Conservation (phyloP, 2,329 filamentous ascomycete species). For the Aspergillus persii region DNA sequence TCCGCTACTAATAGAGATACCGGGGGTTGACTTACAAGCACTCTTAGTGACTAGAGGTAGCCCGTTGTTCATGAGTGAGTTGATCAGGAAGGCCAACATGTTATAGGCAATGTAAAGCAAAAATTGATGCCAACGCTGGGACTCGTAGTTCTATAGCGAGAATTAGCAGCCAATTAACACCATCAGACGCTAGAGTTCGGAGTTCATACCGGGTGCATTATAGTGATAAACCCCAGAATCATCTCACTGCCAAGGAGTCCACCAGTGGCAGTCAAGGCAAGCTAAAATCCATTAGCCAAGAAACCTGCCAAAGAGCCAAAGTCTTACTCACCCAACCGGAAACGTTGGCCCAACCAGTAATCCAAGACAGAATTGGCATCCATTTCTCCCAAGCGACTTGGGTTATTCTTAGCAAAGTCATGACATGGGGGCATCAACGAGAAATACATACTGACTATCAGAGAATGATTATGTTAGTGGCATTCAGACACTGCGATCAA, state of each 20-base stretch:
- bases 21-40: slow-evolving; percentile 46
- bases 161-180: neutral
- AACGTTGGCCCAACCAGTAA: slow-evolving; percentile 67
- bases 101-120: slow-evolving; percentile 68
- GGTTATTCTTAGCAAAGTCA: neutral
- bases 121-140: slow-evolving; percentile 69
- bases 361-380: slow-evolving; percentile 64
- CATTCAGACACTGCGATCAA: neutral
- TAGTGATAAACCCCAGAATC: slow-evolving; percentile 62
- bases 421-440: neutral
- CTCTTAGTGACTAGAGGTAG: slow-evolving; percentile 66
- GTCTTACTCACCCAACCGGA: slow-evolving; percentile 61
- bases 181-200: neutral
- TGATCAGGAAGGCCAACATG: slow-evolving; percentile 60
- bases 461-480: slow-evolving; percentile 2
- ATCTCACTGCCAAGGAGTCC: slow-evolving; percentile 67
- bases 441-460: slow-evolving; percentile 38
- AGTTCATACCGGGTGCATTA: slow-evolving; percentile 52
- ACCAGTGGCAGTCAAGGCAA: slow-evolving; percentile 64
- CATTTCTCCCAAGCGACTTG: slow-evolving; percentile 57
- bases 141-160: slow-evolving; percentile 44
- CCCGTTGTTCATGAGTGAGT: slow-evolving; percentile 61
- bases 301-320: neutral
- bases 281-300: slow-evolving; percentile 15
- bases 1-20: neutral